Base-by-base conservation (phyloP, 192 early-diverging fungal species). In the Backusella luteola region DNA sequence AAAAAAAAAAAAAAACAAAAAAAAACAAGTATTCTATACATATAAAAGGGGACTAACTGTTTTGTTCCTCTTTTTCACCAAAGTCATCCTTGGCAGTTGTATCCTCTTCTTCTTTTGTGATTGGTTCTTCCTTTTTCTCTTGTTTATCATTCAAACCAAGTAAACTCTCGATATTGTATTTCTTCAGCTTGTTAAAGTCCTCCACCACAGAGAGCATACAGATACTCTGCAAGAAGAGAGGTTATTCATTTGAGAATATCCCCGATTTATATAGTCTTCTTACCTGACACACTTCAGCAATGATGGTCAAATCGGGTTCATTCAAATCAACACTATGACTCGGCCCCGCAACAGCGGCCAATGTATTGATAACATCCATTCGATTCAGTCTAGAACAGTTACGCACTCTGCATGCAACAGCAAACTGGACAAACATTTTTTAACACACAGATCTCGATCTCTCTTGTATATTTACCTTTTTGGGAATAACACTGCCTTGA, bases 201-300 rank as follows among this genome's bases (percentile, higher is more conserved):
- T 71, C 70, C n/a, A 90, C 85, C 2, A 91, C 86, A 42, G 87
- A 83, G 52, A 91, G 81, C 52, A 86, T 84, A 71, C 89, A 90
- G n/a, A 90, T 81, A 14, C 73, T 89, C 88, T 89, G 69, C 67
- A 38, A 23, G 21, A 70, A 68, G 66, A 17, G 46, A 76, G 26
- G 34, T 44, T 38, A 34, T 68, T 69, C 39, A 3, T 32, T 32
- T 32, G 3, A 3, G 32, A 32, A 32, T 32, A 32, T 32, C 2
- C 32, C 32, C 2, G 2, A 32, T 32, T 32, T 32, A 32, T 32
- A 32, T 32, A 0, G 32, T 32, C 32, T 3, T 32, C 32, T 32
- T 12, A 87, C 89, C 85, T 89, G 89, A 63, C 87, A 84, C 4
- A 92, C 79, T 71, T 92, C 91, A 8, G 86, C 86, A 34, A 92